Evolutionary conservation across 495 filamentous ascomycete species (phyloP), one percentile per base, ranked within the genome.

Genomic region (Aspergillus campestris): DNA sequence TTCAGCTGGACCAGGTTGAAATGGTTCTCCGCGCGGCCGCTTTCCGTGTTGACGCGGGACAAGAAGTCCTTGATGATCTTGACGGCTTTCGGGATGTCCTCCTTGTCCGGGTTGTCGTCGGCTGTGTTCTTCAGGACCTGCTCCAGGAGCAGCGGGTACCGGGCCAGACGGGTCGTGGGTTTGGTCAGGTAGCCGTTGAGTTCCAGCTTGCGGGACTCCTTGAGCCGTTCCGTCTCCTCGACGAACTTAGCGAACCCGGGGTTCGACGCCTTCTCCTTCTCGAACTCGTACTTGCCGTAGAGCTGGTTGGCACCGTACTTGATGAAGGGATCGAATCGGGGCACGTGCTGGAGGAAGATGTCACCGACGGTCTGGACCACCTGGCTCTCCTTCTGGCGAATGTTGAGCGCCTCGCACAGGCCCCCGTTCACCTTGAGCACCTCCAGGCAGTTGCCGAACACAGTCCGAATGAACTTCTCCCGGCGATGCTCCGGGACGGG

Each of bases 161-260:
- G 78, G 32, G 94, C 94, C 55, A 99, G 71, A 72, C 94, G 78
- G 29, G 94, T 99, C 6, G 94, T 99, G 0, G 94, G 94, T 63
- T 99, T 99, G 2, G 94, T 99, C 37, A 99, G 70, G 58, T 99
- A 99, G 48, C 94, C 94, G 64, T 99, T 99, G 39, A 99, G 70
- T 65, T 99, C 94, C 30, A 99, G 71, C 67, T 99, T 99, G 34
- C 94, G 78, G 2, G 89, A 95, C 61, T 99, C 94, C 57, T 95
- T 95, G 49, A 94, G 78, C 42, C 94, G 80, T 59, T 99, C 94
- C 1, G 91, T 94, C 55, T 99, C 91, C 50, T 99, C 94, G 14
- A 97, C 94, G 53, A 99, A 97, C 56, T 83, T 84, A 28, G 84
- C 71, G 59, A 99, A 99, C 28, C 71, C 77, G 6, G 83, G 80